Evolutionary conservation across 176 grass and related monocot genomes (phyloP).

Genomic region (Aegilops bicornis): DNA sequence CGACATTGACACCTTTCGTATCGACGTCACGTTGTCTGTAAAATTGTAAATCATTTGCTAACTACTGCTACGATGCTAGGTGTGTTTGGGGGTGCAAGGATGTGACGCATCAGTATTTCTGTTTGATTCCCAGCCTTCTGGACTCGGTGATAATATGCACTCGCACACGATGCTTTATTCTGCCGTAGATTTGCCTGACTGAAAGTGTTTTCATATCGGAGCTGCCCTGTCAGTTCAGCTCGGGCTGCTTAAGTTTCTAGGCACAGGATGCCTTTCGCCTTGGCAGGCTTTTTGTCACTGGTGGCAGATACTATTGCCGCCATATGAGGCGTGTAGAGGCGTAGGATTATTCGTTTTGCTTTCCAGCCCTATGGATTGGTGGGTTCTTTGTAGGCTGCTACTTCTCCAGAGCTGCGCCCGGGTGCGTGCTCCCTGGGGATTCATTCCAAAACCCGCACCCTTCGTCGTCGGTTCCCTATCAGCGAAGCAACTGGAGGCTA

Average conservation of each 20-base stretch:
- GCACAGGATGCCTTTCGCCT: background rate
- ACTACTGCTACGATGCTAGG: conserved; percentile 5
- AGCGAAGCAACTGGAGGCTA: background rate
- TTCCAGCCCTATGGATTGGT: background rate
- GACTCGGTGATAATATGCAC: background rate
- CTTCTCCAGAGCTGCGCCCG: background rate
- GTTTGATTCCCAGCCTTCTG: background rate
- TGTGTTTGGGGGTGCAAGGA: conserved; percentile 22
- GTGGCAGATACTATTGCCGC: background rate
- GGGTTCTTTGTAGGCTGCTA: background rate
- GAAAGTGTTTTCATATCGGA: background rate
- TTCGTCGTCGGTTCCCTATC: background rate
- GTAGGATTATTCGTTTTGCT: background rate
- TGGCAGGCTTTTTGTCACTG: background rate
- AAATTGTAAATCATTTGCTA: conserved; percentile 47
- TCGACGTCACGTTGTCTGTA: conserved; percentile 18
- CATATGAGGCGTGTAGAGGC: background rate
- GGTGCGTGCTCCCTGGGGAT: background rate
- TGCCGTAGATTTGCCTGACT: background rate
- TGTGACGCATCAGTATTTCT: background rate
- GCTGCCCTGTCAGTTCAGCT: background rate
- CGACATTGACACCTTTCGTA: background rate
- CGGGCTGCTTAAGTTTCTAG: background rate
- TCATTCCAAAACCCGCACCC: background rate
- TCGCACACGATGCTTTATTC: background rate